phyloP scores from a whole-genome alignment of 148 eudicot genomes.

The Silene uniflora region DNA sequence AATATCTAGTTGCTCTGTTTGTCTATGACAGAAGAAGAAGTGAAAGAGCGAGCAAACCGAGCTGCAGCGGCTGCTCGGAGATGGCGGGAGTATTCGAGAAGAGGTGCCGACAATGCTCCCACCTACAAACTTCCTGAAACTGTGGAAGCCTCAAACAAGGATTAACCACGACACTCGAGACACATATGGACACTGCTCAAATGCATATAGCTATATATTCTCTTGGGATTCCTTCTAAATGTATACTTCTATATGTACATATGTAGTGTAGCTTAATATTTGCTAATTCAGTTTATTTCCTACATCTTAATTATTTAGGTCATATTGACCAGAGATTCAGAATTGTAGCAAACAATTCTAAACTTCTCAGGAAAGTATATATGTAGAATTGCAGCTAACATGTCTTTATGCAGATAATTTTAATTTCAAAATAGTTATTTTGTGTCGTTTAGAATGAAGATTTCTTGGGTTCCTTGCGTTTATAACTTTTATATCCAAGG shows the following conservation, averaged over 20 bases:
- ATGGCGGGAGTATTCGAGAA: constrained; percentile 93
- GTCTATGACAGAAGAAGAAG: constrained; percentile 67
- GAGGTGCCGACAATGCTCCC: constrained; percentile 76
- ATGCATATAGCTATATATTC: constrained; percentile 13
- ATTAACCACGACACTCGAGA: constrained; percentile 18
- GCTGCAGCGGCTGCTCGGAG: constrained; percentile 97
- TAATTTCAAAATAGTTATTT: too few relatives aligned
- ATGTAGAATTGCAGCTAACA: background rate
- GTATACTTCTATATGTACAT: background rate
- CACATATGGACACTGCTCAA: background rate
- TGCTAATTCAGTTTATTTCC: background rate
- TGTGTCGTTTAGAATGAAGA: too few relatives aligned
- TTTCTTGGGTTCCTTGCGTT: too few relatives aligned
- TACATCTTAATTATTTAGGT: too few relatives aligned
- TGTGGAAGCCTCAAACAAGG: constrained; percentile 51
- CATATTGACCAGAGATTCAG: background rate
- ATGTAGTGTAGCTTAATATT: constrained; percentile 20
- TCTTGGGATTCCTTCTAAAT: background rate
- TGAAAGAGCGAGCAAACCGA: constrained; percentile 63
- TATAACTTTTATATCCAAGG: too few relatives aligned
- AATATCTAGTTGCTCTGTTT: background rate
- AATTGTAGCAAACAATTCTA: constrained; percentile 7
- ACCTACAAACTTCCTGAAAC: constrained; percentile 79
- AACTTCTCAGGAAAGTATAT: constrained; percentile 3
- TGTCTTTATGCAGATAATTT: too few relatives aligned